Evolutionary conservation across 2,329 filamentous ascomycete species (phyloP), one percentile per base, ranked within the genome.

Genomic region (Bipolaris gigantea): DNA sequence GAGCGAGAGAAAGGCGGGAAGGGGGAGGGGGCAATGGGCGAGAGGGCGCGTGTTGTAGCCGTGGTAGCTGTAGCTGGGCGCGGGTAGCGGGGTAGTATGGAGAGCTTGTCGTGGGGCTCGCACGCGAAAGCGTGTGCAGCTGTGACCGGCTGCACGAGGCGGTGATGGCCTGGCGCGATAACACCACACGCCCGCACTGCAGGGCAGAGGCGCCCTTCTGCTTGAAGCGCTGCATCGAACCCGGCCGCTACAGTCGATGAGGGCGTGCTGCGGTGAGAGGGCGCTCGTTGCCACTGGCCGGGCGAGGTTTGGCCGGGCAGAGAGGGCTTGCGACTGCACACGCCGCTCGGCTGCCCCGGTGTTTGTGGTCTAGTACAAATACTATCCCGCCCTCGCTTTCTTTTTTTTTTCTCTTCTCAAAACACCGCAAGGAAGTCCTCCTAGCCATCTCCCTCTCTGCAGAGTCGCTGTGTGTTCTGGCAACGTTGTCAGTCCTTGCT

Each of bases 201-300:
- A 59, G 48, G 39, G 56, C 53, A 55, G 57, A 54, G 40, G 59
- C 56, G 59, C 61, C 70, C 69, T 71, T 61, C 41, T 66, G 66
- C 56, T 65, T 71, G 68, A 72, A 65, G 62, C 63, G 67, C 60
- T 66, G 69, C 71, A 73, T 73, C 67, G 56, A 34, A 58, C 50
- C 54, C 55, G 45, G 35, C 39, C 27, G 32, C 36, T 33, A 32
- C 46, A 21, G 43, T 45, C 13, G 43, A 16, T 19, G 43, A 45
- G 53, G 53, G 55, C 57, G 52, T 58, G 60, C 59, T 57, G 54
- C 53, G 35, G 41, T 48, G 35, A 52, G 52, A 57, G 59, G 59
- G 54, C 55, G 50, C 48, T 30, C 35, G 43, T 43, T 46, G 47
- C 62, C 59, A 69, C 67, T 64, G 61, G 61, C 55, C 53, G 57